These are phyloP conservation scores for Cucumis cinereus DNA, from an alignment of 306 rosid genomes.

Conservation along the genomic window DNA sequence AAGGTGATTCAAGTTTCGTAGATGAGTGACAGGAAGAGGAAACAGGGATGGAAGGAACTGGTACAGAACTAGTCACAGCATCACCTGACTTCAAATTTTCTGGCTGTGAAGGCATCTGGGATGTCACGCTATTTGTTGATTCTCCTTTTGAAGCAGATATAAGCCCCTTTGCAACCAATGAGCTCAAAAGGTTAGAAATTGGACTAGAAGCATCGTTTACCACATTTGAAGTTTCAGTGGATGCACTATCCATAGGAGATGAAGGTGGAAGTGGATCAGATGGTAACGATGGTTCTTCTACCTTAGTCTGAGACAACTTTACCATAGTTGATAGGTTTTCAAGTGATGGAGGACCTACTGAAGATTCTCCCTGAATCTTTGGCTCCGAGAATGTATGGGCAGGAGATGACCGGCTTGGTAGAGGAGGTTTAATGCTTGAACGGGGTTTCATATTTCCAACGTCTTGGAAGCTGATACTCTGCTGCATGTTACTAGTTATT, in stretches of 20 bases:
- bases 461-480: slow-evolving; percentile 22
- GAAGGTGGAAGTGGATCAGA: slow-evolving; percentile 28
- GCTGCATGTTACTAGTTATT: slow-evolving; percentile 27
- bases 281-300: slow-evolving; percentile 26
- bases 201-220: slow-evolving; percentile 35
- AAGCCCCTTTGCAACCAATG: slow-evolving; percentile 81
- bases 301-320: slow-evolving; percentile 27
- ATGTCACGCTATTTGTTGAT: slow-evolving; percentile 17
- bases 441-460: slow-evolving; percentile 31
- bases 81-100: slow-evolving; percentile 27
- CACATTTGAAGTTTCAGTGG: slow-evolving; percentile 32
- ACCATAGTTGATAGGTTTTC: slow-evolving; percentile 26
- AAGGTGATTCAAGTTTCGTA: slow-evolving; percentile 19
- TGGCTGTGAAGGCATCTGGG: slow-evolving; percentile 20
- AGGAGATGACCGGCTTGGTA: slow-evolving; percentile 25
- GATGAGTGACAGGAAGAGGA: slow-evolving; percentile 28
- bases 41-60: slow-evolving; percentile 33
- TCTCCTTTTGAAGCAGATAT: slow-evolving; percentile 58
- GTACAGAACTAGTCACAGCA: slow-evolving; percentile 22
- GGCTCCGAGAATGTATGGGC: slow-evolving; percentile 24
- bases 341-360: slow-evolving; percentile 30
- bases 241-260: slow-evolving; percentile 26
- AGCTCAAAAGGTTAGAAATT: slow-evolving; percentile 66
- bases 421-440: slow-evolving; percentile 25
- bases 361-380: slow-evolving; percentile 22